Conservation (phyloP, 176 grass and related monocot genomes). For the Phoenix roebelenii region DNA sequence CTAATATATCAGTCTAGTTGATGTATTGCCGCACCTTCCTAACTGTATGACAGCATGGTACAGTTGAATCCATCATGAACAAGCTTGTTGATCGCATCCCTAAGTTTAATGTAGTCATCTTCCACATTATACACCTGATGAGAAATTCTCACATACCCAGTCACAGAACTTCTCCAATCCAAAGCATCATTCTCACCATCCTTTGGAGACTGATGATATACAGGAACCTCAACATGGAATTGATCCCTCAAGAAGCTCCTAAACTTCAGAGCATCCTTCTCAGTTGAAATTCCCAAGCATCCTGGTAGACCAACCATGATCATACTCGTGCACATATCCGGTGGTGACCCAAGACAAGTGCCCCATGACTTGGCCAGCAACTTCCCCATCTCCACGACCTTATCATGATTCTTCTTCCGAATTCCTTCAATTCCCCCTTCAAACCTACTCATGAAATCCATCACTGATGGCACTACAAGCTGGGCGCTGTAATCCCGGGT, state of each 20-base stretch:
- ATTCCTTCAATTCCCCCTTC: conserved; percentile 87
- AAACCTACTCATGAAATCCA: conserved; percentile 73
- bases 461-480: conserved; percentile 62
- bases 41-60: conserved; percentile 28
- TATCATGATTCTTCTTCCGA: conserved; percentile 53
- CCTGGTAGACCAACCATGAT: conserved; percentile 81
- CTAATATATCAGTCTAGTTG: too few relatives aligned
- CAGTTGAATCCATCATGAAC: conserved; percentile 75
- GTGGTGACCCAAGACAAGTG: conserved; percentile 64
- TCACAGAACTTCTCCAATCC: conserved; percentile 36
- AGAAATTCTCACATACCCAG: conserved; percentile 76
- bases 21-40: neutral
- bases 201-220: conserved; percentile 69
- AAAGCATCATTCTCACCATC: conserved; percentile 28
- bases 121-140: conserved; percentile 90
- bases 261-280: conserved; percentile 64
- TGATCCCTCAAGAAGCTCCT: conserved; percentile 59
- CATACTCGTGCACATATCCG: conserved; percentile 80
- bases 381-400: conserved; percentile 86
- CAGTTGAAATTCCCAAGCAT: conserved; percentile 41
- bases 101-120: conserved; percentile 64
- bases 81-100: conserved; percentile 81
- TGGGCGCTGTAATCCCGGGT: conserved; percentile 88
- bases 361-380: conserved; percentile 84
- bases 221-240: conserved; percentile 80